Evolutionary conservation across 1,284 basidiomycete genomes (phyloP).

Genomic region (Apiotrichum montevideense): DNA sequence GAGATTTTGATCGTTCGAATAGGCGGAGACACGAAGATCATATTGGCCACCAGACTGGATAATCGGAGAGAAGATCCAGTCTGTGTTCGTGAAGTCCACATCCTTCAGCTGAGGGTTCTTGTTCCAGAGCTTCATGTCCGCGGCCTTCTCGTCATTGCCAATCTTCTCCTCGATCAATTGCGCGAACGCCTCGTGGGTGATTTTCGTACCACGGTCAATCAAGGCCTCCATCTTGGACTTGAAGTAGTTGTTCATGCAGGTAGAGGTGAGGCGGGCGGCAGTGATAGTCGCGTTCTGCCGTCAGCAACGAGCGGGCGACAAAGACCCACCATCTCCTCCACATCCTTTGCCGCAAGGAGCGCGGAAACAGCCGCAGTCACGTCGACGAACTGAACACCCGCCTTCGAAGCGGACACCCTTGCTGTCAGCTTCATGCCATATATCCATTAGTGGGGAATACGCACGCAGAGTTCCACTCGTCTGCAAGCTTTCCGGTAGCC

Average conservation of each 20-base stretch:
- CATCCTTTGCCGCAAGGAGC: slow-evolving; percentile 80
- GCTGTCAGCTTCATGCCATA: no score
- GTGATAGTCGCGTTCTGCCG: slow-evolving; percentile 66
- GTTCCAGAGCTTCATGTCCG: slow-evolving; percentile 83
- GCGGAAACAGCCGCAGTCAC: slow-evolving; percentile 68
- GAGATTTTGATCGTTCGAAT: slow-evolving; percentile 75
- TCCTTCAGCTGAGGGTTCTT: slow-evolving; percentile 66
- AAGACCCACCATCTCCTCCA: slow-evolving; percentile 72
- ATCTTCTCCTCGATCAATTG: slow-evolving; percentile 64
- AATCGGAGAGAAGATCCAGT: slow-evolving; percentile 92
- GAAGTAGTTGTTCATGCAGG: slow-evolving; percentile 77
- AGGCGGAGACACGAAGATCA: slow-evolving; percentile 78
- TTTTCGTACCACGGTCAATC: slow-evolving; percentile 82
- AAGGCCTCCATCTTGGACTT: slow-evolving; percentile 83
- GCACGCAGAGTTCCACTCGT: slow-evolving; percentile 52
- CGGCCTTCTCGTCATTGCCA: slow-evolving; percentile 77
- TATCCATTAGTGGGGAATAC: slow-evolving; percentile 4
- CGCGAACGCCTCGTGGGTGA: slow-evolving; percentile 79
- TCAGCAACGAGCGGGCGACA: slow-evolving; percentile 1
- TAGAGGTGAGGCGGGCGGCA: slow-evolving; percentile 75
- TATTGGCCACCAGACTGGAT: slow-evolving; percentile 92
- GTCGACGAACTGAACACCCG: slow-evolving; percentile 64
- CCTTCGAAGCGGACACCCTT: slow-evolving; percentile 26
- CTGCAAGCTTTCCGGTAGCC: slow-evolving; percentile 41
- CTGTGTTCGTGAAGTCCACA: slow-evolving; percentile 77